Evolutionary conservation across 306 rosid genomes (phyloP), one percentile per base, ranked within the genome.

Genomic region (Trifolium pratense): DNA sequence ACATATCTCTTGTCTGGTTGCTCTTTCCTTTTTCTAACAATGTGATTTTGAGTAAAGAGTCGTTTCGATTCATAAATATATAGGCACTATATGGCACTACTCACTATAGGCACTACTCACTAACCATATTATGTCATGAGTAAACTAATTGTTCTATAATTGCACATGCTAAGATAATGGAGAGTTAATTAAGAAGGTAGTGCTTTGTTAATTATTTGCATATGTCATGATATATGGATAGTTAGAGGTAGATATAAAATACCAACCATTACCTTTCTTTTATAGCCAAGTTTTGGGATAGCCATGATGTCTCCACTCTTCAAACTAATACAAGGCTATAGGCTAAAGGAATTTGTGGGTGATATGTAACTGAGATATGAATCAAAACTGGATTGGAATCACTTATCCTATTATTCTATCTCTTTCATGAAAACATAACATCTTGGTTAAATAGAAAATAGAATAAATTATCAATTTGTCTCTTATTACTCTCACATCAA

Each of bases 151-250:
- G 43, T 17, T 21, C 66, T 48, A 58, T 46, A 67, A 15, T 18
- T 39, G 31, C 23, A 37, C 29, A 48, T 45, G 55, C 11, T 46
- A 49, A 79, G 62, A 23, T 61, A 57, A 68, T 57, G 80, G 49
- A 53, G 43, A 53, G 43, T 13, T 57, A 43, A 25, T 31, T 66
- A 49, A 46, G 29, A 43, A 74, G 18, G 36, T 34, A 62, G 25
- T 74, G 78, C 62, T 46, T 74, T 62, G 39, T 36, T 51, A 75
- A 14, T 37, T 17, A 34, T 36, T 32, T 21, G 52, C 17, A 63
- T 11, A 16, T n/a, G 25, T 74, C 49, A 48, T 40, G 25, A 26
- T 43, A 31, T 39, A 3, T 71, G 57, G 31, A 29, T 73, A 3
- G 15, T 48, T 29, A 61, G 34, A 60, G 43, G 40, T 43, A 59